Evolutionary conservation across 192 early-diverging fungal species (phyloP), one percentile per base, ranked within the genome.

Genomic region (Chytriomyces sp.): DNA sequence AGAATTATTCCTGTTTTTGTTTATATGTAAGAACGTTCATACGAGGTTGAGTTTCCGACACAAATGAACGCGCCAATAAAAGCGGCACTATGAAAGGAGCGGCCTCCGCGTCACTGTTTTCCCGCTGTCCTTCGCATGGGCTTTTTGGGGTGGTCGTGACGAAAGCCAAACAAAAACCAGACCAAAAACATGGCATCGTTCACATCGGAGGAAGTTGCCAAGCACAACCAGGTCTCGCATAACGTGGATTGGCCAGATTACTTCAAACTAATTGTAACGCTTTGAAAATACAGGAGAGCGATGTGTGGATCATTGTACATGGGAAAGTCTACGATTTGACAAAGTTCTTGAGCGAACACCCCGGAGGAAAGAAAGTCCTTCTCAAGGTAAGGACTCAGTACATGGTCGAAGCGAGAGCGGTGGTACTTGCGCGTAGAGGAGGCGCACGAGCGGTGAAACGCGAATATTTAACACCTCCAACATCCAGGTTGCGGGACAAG

Each of bases 401-500:
- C n/a, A n/a, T n/a, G n/a, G n/a, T n/a, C n/a, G n/a, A n/a, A n/a
- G n/a, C n/a, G n/a, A n/a, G n/a, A n/a, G n/a, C n/a, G n/a, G n/a
- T n/a, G n/a, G n/a, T n/a, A n/a, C n/a, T n/a, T n/a, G n/a, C n/a
- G n/a, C n/a, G n/a, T n/a, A n/a, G n/a, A n/a, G n/a, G n/a, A n/a
- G n/a, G n/a, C n/a, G 28, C 32, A 33, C 32, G 58, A 12, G 22
- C 5, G 31, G 5, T 32, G 6, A 14, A n/a, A 49, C 44, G 12
- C 44, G 14, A 58, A 58, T 28, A 12, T 25, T 58, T 17, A 25
- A 25, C 56, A 58, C 22, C 19, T 58, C 1, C 56, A 26, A 58
- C 56, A 58, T 91, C 26, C 89, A 92, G 77, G 89, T 88, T 28
- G 90, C 91, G 26, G 93, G 93, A 52, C 82, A 80, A 17, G 93